Percentiles rank a stretch among this genome's conserved stretches.
Evolutionary conservation across 2,329 filamentous ascomycete species (phyloP).

Genomic region (Cordyceps tenuipes): DNA sequence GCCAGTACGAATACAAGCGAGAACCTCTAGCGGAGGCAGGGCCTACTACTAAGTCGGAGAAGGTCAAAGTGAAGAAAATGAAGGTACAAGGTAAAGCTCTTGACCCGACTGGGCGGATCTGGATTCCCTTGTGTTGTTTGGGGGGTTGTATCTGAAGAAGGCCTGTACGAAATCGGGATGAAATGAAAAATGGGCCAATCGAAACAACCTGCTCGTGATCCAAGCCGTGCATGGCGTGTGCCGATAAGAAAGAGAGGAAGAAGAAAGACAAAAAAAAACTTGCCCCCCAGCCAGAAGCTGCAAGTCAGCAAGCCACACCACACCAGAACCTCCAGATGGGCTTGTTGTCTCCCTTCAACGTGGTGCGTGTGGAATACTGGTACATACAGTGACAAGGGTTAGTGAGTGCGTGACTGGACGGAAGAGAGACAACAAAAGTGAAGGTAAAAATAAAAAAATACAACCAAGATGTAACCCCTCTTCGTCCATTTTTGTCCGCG

Average conservation of each 20-base stretch:
- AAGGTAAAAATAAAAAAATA: not conserved
- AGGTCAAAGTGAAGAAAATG: not conserved
- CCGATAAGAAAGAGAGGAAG: not conserved
- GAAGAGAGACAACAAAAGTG: not conserved
- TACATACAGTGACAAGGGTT: not conserved
- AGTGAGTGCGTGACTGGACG: not conserved
- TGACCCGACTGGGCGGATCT: too few relatives aligned
- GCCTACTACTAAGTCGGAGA: not conserved
- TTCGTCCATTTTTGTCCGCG: too few relatives aligned
- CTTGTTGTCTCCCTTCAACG: not conserved
- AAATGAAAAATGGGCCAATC: not conserved
- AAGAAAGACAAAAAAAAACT: not conserved
- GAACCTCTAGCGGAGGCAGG: not conserved
- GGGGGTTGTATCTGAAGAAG: not conserved
- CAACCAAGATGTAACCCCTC: not conserved
- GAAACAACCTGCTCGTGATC: not conserved
- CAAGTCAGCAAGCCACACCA: conserved; percentile 1
- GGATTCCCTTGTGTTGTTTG: not conserved
- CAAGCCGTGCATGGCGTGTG: not conserved
- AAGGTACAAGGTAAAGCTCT: not conserved
- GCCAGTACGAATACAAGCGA: not conserved
- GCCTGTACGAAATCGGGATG: not conserved
- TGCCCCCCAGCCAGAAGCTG: not conserved
- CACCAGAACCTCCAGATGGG: not conserved
- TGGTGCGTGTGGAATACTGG: not conserved